A percentile compares a stretch with the other conserved stretches of the same genome.
Conservation (phyloP, 1,284 basidiomycete species). For the Ustilago curta region DNA sequence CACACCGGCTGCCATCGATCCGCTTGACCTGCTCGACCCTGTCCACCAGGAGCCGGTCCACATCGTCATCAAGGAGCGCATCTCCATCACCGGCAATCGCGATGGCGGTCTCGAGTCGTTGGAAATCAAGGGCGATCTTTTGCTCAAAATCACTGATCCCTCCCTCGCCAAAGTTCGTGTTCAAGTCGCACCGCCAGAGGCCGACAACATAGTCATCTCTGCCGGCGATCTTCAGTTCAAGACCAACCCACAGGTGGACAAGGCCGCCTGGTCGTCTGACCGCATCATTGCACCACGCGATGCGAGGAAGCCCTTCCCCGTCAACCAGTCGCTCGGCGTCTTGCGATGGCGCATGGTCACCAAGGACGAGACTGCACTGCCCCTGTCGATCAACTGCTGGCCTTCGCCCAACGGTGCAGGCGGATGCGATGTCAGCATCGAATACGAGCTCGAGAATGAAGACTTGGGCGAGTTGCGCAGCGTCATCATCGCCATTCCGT, state of each 20-base stretch:
- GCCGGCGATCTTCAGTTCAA: slow-evolving; percentile 83
- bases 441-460: slow-evolving; percentile 90
- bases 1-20: slow-evolving; percentile 71
- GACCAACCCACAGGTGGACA: slow-evolving; percentile 94
- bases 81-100: slow-evolving; percentile 83
- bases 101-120: slow-evolving; percentile 91
- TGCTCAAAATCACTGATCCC: slow-evolving; percentile 84
- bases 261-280: slow-evolving; percentile 78
- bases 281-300: slow-evolving; percentile 86
- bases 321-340: slow-evolving; percentile 80
- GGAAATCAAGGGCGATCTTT: slow-evolving; percentile 93
- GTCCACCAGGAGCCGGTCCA: slow-evolving; percentile 87
- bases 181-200: slow-evolving; percentile 73
- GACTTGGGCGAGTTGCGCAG: slow-evolving; percentile 77
- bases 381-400: slow-evolving; percentile 95
- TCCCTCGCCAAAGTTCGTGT: slow-evolving; percentile 82
- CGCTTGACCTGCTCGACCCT: slow-evolving; percentile 74
- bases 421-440: slow-evolving; percentile 88
- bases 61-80: slow-evolving; percentile 83
- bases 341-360: slow-evolving; percentile 92
- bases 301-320: slow-evolving; percentile 82
- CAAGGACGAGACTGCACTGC: slow-evolving; percentile 90
- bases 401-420: slow-evolving; percentile 86
- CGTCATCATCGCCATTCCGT: slow-evolving; percentile 88
- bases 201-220: slow-evolving; percentile 76